These are phyloP conservation scores for Camellia japonica DNA, from an alignment of 148 eudicot species.

Conservation along the genomic window DNA sequence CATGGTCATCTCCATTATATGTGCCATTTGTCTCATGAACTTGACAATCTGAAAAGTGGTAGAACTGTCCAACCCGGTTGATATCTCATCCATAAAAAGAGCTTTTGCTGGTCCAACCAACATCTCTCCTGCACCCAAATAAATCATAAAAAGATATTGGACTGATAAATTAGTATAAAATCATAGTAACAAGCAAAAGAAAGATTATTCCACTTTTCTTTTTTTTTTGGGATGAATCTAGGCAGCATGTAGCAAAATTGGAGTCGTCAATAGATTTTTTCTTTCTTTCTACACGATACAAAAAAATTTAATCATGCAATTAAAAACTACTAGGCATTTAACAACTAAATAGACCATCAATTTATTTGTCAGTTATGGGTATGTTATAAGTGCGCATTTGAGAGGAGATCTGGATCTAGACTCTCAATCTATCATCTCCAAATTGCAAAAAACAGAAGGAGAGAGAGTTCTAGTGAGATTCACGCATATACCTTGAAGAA, in stretches of 20 bases:
- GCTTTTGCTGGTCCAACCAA: conserved; percentile 73
- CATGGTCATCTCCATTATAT: conserved; percentile 60
- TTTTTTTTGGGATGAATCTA: neutral
- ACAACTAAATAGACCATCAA: neutral
- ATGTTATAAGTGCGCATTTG: no score
- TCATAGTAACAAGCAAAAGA: neutral
- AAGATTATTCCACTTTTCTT: no score
- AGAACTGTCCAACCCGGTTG: conserved; percentile 78
- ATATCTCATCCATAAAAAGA: conserved; percentile 69
- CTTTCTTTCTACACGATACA: neutral
- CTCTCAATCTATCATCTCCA: no score
- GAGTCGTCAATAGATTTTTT: neutral
- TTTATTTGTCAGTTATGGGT: neutral
- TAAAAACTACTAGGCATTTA: neutral
- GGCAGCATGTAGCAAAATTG: neutral
- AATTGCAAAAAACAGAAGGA: no score
- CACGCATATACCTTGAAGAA: no score
- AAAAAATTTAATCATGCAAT: neutral
- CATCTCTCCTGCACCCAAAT: conserved; percentile 66
- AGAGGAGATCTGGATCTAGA: no score
- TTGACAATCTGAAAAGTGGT: conserved; percentile 70
- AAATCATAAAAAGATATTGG: neutral
- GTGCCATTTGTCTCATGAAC: conserved; percentile 65
- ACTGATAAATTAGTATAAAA: neutral
- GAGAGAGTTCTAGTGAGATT: no score